Evolutionary conservation across 2,329 filamentous ascomycete genomes (phyloP).

Genomic region (Blastomyces percursus): DNA sequence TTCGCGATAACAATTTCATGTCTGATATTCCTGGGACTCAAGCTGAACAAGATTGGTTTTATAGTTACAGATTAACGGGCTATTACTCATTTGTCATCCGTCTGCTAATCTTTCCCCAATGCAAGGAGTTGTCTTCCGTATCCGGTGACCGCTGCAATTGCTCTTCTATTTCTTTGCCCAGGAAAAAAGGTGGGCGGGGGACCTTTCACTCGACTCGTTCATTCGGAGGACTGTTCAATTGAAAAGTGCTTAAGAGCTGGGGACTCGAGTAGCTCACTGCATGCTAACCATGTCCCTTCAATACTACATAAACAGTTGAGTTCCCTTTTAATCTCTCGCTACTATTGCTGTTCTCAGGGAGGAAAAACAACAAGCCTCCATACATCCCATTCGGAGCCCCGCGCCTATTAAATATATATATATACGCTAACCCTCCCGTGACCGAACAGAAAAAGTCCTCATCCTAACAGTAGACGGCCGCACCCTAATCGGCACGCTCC

Average conservation of each 20-base stretch:
- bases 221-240: not conserved
- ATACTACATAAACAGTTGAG: conserved; percentile 42
- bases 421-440: not conserved
- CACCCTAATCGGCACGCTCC: conserved; percentile 68
- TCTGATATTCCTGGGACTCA: not conserved
- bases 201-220: not conserved
- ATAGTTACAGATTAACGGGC: not conserved
- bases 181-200: not conserved
- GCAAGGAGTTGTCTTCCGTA: not conserved
- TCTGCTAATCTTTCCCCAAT: not conserved
- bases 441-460: conserved; percentile 65
- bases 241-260: not conserved
- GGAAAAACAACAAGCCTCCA: not conserved
- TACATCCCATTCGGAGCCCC: not conserved
- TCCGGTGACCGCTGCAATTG: not conserved
- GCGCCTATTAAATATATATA: conserved; percentile 10
- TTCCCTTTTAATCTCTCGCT: not conserved
- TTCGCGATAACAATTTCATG: no score
- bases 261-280: not conserved
- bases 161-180: not conserved
- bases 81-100: not conserved
- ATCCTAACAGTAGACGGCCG: conserved; percentile 88
- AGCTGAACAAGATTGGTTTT: not conserved
- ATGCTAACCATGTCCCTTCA: conserved; percentile 40
- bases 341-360: not conserved